Evolutionary conservation across 352 stramenopile genomes (phyloP).

Genomic region (Pseudoperonospora humuli): DNA sequence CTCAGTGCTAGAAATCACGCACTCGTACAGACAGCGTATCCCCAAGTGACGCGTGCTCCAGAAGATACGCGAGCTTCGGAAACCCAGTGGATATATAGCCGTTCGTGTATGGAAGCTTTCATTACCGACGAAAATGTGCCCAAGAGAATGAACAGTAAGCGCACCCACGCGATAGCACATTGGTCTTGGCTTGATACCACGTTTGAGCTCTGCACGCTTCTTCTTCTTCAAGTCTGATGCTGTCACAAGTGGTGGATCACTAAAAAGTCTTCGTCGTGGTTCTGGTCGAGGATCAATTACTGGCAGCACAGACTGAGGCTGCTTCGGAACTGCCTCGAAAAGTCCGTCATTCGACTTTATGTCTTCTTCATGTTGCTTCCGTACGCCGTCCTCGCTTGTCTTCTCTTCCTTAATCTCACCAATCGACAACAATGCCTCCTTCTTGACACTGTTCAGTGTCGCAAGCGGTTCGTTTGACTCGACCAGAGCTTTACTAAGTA

Average conservation of each 20-base stretch:
- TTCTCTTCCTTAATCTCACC: conserved; percentile 7
- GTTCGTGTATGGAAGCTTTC: conserved; percentile 82
- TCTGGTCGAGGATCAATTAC: conserved; percentile 41
- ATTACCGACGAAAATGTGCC: conserved; percentile 68
- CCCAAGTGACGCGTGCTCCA: conserved; percentile 71
- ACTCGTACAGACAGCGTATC: conserved; percentile 86
- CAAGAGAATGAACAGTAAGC: conserved; percentile 75
- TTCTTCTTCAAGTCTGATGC: conserved; percentile 59
- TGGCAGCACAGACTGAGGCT: conserved; percentile 25
- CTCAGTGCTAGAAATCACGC: conserved; percentile 78
- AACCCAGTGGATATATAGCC: conserved; percentile 86
- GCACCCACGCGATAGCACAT: conserved; percentile 62
- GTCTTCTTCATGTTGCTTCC: background rate
- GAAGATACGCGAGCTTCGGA: conserved; percentile 88
- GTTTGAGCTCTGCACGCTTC: conserved; percentile 34
- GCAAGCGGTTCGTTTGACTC: conserved; percentile 1
- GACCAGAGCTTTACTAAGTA: background rate
- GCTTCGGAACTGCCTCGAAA: background rate
- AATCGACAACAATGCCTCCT: background rate
- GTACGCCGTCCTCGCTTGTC: background rate
- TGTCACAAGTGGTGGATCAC: conserved; percentile 35
- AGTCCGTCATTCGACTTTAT: background rate
- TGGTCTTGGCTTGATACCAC: conserved; percentile 31
- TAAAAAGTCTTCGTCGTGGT: conserved; percentile 35
- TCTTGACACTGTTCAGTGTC: conserved; percentile 2